Percentiles rank a stretch among this genome's conserved stretches.
Conservation (phyloP, 352 stramenopile genomes). For the Aphanomyces stellatus region DNA sequence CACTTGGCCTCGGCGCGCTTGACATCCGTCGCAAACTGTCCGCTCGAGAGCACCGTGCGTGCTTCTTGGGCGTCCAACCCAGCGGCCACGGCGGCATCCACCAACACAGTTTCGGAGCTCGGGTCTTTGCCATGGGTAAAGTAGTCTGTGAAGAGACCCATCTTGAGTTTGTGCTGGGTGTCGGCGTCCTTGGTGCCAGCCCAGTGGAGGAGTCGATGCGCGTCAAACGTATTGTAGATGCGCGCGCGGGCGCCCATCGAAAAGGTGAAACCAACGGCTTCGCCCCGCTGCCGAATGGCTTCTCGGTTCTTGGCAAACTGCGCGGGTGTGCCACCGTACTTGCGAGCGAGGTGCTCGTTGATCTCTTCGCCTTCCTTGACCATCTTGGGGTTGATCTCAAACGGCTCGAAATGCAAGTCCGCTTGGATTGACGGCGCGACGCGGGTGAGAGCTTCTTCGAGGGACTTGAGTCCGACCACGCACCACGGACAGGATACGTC, state of each 20-base stretch:
- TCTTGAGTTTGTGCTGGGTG: not conserved
- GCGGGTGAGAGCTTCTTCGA: not conserved
- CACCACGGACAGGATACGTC: not conserved
- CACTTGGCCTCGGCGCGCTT: not conserved
- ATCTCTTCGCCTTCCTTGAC: not conserved
- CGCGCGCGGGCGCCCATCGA: not conserved
- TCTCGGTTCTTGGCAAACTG: not conserved
- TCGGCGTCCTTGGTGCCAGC: not conserved
- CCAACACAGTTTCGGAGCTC: not conserved
- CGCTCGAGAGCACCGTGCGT: not conserved
- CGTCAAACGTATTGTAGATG: not conserved
- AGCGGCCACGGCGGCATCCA: not conserved
- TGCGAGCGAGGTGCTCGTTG: not conserved
- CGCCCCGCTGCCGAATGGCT: not conserved
- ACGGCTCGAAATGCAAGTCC: not conserved
- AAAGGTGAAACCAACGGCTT: not conserved
- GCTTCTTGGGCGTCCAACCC: not conserved
- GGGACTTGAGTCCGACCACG: not conserved
- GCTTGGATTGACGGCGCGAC: not conserved
- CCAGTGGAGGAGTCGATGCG: not conserved
- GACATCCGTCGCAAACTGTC: not conserved
- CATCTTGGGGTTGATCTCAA: not conserved
- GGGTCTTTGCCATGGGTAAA: not conserved
- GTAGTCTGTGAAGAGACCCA: not conserved
- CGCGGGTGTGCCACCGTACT: not conserved